Base-by-base conservation (phyloP, 768 basidiomycete species). In the Dioszegia hungarica region DNA sequence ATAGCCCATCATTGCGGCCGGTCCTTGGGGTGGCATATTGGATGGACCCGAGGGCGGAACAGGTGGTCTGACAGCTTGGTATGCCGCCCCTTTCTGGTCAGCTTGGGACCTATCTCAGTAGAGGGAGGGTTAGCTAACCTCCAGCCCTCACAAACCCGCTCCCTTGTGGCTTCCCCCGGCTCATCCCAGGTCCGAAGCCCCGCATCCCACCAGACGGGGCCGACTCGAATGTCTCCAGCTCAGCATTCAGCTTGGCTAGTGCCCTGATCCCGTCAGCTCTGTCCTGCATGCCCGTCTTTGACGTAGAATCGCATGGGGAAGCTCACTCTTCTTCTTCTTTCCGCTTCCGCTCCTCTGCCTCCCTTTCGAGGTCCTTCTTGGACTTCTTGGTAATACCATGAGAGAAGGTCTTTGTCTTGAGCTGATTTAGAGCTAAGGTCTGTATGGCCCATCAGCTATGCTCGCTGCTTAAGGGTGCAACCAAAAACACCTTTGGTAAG, bases 311-410 rank as follows among this genome's bases (percentile, higher is more conserved):
- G n/a, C 6, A 29, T 19, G 51, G 31, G 17, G 27, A 36, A 38
- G 36, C 55, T 24, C 39, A 65, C 64, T 72, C 62, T 49, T 76
- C 76, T 34, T 76, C 72, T 61, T 81, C 83, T 67, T 86, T 85
- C 78, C 64, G 54, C 56, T 91, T 95, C 36, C 86, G 86, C 69
- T 93, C 91, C 33, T 89, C 93, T 46, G 86, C 87, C 68, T 97
- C 93, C 69, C 85, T 86, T 73, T 98, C 95, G 68, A 88, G 87
- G 77, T 98, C 93, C 62, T 88, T 81, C 57, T 87, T 85, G 15
- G 91, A 91, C 79, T 98, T 97, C 58, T 86, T 84, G 50, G 86
- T 83, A 34, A 83, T 88, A n/a, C 77, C 91, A 70, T 89, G 84
- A 29, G 88, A 77, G 77, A 89, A 95, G 45, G 89, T 87, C 33